Evolutionary conservation across 495 filamentous ascomycete species (phyloP).

Genomic region (Penicillium arizonense): DNA sequence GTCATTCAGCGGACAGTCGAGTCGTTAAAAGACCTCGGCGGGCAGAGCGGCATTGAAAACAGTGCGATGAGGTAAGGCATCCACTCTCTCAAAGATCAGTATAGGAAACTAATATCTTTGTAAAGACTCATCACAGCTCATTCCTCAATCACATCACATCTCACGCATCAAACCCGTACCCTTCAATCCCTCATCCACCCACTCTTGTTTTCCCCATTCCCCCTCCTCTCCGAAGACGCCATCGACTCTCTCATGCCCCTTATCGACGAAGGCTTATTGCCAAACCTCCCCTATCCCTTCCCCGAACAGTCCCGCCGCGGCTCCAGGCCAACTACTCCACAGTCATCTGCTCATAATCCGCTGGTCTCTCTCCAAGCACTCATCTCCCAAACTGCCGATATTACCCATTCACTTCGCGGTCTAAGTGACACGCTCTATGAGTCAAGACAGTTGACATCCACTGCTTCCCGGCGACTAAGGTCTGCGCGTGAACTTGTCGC

Average conservation of each 20-base stretch:
- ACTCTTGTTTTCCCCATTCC: conserved; percentile 50
- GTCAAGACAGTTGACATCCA: conserved; percentile 80
- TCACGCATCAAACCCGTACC: conserved; percentile 78
- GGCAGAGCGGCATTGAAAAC: conserved; percentile 78
- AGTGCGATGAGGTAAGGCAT: conserved; percentile 68
- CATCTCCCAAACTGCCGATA: conserved; percentile 63
- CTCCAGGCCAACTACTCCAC: conserved; percentile 39
- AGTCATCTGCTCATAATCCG: conserved; percentile 33
- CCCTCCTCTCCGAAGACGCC: conserved; percentile 60
- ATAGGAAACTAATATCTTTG: conserved; percentile 18
- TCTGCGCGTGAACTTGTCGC: conserved; percentile 76
- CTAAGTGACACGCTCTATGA: conserved; percentile 93
- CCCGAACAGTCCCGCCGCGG: conserved; percentile 51
- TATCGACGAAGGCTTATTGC: conserved; percentile 54
- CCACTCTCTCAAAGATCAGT: background rate
- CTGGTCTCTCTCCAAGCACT: conserved; percentile 55
- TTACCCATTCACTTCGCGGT: conserved; percentile 75
- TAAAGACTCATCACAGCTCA: conserved; percentile 83
- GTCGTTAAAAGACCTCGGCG: conserved; percentile 71
- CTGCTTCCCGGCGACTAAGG: conserved; percentile 71
- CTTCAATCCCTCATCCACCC: conserved; percentile 79
- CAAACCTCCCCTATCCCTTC: conserved; percentile 48
- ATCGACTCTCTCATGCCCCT: conserved; percentile 67
- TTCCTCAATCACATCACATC: conserved; percentile 76
- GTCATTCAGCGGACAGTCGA: conserved; percentile 72